These are phyloP conservation scores for Solanum neorickii DNA, from an alignment of 257 asterid genomes.

Conservation along the genomic window DNA sequence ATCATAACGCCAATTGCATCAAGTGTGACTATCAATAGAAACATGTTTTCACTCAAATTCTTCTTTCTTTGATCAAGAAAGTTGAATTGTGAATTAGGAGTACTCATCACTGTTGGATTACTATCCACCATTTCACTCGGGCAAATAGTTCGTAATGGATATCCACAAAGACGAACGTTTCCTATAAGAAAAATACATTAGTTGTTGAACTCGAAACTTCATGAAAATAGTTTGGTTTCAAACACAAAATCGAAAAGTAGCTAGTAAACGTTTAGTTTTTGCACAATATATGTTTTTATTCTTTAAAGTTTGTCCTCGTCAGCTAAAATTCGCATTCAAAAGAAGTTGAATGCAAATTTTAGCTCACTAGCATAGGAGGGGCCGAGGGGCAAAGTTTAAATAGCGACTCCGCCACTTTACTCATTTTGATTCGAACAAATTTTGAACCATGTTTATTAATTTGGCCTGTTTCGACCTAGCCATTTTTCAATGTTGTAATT, in stretches of 20 bases:
- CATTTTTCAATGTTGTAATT: not conserved
- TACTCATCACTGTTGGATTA: not conserved
- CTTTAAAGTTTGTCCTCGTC: not conserved
- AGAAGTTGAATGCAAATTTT: not conserved
- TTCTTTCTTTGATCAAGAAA: constrained; percentile 2
- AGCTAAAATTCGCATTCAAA: not conserved
- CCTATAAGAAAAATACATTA: not conserved
- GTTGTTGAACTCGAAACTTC: not conserved
- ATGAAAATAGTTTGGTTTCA: not conserved
- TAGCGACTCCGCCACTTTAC: accelerated
- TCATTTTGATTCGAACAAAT: not conserved
- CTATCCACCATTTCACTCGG: not conserved
- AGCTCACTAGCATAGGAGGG: not conserved
- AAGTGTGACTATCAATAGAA: constrained; percentile 9
- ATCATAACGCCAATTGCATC: constrained; percentile 9
- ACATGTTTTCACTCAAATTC: not conserved
- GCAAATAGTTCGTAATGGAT: constrained; percentile 12
- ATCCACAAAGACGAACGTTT: constrained; percentile 20
- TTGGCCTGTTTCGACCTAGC: not conserved
- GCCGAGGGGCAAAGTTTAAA: not conserved
- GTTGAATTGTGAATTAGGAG: constrained; percentile 3
- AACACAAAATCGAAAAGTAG: not conserved
- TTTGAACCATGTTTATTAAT: not conserved
- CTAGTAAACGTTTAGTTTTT: not conserved
- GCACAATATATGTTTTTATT: too few species aligned